phyloP scores from a whole-genome alignment of 352 stramenopile species.

The Phytopythium sindhum region DNA sequence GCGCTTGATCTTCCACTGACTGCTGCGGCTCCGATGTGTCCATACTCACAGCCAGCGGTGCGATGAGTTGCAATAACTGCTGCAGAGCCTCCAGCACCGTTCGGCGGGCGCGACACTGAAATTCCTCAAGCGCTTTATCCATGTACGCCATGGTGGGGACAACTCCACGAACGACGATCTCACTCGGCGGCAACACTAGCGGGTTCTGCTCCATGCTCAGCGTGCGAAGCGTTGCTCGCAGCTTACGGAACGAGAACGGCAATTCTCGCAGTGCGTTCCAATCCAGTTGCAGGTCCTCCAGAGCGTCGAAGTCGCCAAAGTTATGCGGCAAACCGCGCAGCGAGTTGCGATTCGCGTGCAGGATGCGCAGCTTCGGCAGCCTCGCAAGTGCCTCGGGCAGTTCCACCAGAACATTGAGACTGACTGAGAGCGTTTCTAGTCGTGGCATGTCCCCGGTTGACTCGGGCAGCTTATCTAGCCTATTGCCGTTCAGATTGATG shows the following conservation, averaged over 20 bases:
- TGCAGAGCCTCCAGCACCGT: conserved; percentile 48
- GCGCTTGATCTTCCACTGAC: not conserved
- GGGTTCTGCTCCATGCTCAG: conserved; percentile 67
- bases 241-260: conserved; percentile 51
- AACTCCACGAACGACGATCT: conserved; percentile 49
- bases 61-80: conserved; percentile 34
- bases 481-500: conserved; percentile 51
- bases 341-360: conserved; percentile 50
- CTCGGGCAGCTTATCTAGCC: conserved; percentile 28
- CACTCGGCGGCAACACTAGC: conserved; percentile 39
- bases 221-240: conserved; percentile 25
- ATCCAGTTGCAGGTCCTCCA: conserved; percentile 53
- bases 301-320: conserved; percentile 40
- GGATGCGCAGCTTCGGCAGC: conserved; percentile 28
- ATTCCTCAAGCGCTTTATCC: conserved; percentile 44
- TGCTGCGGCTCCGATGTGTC: not conserved
- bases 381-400: conserved; percentile 36
- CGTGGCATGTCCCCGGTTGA: conserved; percentile 33
- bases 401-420: conserved; percentile 47
- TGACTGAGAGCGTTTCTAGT: conserved; percentile 44
- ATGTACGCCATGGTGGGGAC: conserved; percentile 47
- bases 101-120: conserved; percentile 38
- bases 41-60: conserved; percentile 11
- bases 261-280: conserved; percentile 65
- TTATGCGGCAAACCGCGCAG: conserved; percentile 38